These are phyloP conservation scores for Phytophthora agathidicida DNA, from an alignment of 352 stramenopile species.

Conservation along the genomic window DNA sequence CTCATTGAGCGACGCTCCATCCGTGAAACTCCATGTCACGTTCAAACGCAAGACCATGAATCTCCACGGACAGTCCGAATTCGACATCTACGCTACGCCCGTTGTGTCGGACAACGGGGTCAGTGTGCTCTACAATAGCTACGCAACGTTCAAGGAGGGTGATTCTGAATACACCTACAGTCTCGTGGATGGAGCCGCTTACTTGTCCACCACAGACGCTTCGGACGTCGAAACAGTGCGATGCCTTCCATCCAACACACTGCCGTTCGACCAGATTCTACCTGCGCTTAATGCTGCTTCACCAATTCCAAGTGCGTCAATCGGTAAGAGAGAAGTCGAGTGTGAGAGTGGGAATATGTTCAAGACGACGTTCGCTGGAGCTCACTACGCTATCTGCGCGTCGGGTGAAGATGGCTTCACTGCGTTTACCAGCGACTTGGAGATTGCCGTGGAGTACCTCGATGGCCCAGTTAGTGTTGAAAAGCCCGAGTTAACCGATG, in stretches of 20 bases:
- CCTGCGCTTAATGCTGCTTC: slow-evolving; percentile 24
- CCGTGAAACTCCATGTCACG: slow-evolving; percentile 32
- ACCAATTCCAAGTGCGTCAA: slow-evolving; percentile 24
- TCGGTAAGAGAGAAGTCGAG: slow-evolving; percentile 18
- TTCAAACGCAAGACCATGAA: slow-evolving; percentile 37
- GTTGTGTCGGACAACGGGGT: slow-evolving; percentile 13
- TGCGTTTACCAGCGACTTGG: slow-evolving; percentile 38
- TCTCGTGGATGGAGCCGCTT: slow-evolving; percentile 30
- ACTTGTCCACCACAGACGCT: slow-evolving; percentile 13
- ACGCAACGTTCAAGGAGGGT: slow-evolving; percentile 23
- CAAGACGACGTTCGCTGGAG: slow-evolving; percentile 38
- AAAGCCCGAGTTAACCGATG: slow-evolving; percentile 7
- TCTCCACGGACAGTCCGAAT: slow-evolving; percentile 31
- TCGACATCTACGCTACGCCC: slow-evolving; percentile 34
- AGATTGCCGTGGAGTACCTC: slow-evolving; percentile 37
- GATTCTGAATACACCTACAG: slow-evolving; percentile 24
- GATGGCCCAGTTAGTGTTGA: slow-evolving; percentile 9
- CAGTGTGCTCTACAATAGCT: slow-evolving; percentile 32
- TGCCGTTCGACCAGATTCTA: slow-evolving; percentile 38
- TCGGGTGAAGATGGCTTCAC: slow-evolving; percentile 28
- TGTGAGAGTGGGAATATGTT: slow-evolving; percentile 38
- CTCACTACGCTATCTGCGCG: slow-evolving; percentile 37
- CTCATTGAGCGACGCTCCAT: slow-evolving; percentile 17
- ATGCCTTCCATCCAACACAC: slow-evolving; percentile 24
- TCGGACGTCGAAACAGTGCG: slow-evolving; percentile 4